Conservation (phyloP, 352 stramenopile genomes). For the Pythium guiyangense region DNA sequence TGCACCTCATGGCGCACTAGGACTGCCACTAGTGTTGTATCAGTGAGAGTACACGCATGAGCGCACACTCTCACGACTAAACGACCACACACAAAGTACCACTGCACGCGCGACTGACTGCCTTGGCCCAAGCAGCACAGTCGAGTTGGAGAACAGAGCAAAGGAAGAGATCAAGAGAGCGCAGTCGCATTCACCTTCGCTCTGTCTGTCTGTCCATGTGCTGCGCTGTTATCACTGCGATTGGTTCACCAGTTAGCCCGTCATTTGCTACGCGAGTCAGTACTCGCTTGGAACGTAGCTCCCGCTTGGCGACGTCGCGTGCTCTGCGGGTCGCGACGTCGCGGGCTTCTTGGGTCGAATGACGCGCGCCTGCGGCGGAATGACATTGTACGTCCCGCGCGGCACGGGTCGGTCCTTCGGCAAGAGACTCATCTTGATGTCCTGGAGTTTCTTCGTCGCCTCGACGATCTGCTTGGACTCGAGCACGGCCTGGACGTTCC, state of each 20-base stretch:
- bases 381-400: constrained; percentile 57
- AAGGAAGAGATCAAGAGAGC: too few species aligned
- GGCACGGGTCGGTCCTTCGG: constrained; percentile 51
- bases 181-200: too few species aligned
- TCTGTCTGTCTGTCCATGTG: neutral
- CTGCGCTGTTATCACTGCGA: too few species aligned
- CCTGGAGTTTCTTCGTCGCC: constrained; percentile 69
- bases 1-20: constrained; percentile 82
- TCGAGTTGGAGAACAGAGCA: too few species aligned
- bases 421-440: constrained; percentile 78
- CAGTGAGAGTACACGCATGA: neutral
- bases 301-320: constrained; percentile 7
- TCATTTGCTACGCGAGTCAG: neutral
- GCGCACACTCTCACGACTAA: too few species aligned
- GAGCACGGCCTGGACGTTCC: constrained; percentile 92
- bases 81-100: too few species aligned
- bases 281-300: constrained; percentile 11
- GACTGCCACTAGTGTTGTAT: too few species aligned
- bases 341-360: constrained; percentile 65
- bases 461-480: constrained; percentile 90
- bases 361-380: constrained; percentile 71
- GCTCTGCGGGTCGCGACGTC: constrained; percentile 25
- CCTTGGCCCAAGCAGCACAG: too few species aligned
- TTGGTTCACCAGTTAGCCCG: neutral
- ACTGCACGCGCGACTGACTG: too few species aligned